A percentile compares a stretch with the other conserved stretches of the same genome.
These are phyloP conservation scores for Harringtonia aguacate DNA, from an alignment of 2,329 filamentous ascomycete species.

Conservation along the genomic window DNA sequence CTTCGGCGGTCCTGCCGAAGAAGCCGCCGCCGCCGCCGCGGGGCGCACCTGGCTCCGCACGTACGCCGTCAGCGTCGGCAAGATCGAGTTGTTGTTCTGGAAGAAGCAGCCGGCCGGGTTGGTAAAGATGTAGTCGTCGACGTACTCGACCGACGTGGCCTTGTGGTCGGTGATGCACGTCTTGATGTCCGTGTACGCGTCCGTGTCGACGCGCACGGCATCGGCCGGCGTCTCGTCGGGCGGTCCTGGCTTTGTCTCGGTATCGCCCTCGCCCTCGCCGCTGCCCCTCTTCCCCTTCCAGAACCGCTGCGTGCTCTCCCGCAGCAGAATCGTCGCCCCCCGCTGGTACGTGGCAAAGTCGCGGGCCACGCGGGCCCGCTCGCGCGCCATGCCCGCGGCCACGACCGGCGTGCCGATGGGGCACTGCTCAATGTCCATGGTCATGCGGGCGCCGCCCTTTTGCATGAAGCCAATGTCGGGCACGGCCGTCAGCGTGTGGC, in stretches of 20 bases:
- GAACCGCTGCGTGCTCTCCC: slow-evolving; percentile 70
- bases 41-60: slow-evolving; percentile 71
- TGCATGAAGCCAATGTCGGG: slow-evolving; percentile 85
- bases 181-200: slow-evolving; percentile 63
- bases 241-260: slow-evolving; percentile 7
- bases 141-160: slow-evolving; percentile 73
- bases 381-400: slow-evolving; percentile 64
- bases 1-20: slow-evolving; percentile 15
- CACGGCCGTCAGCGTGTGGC: slow-evolving; percentile 41
- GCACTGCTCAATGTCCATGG: slow-evolving; percentile 94
- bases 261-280: background rate
- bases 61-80: slow-evolving; percentile 75
- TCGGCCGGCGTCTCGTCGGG: slow-evolving; percentile 18
- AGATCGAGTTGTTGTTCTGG: slow-evolving; percentile 99
- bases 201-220: slow-evolving; percentile 40
- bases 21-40: slow-evolving; percentile 10
- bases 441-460: slow-evolving; percentile 56
- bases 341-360: slow-evolving; percentile 63
- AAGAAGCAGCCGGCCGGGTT: slow-evolving; percentile 95
- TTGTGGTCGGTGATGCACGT: slow-evolving; percentile 83
- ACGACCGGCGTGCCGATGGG: slow-evolving; percentile 88
- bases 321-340: slow-evolving; percentile 79
- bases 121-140: slow-evolving; percentile 73
- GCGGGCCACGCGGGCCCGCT: slow-evolving; percentile 63
- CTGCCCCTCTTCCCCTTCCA: slow-evolving; percentile 26